Evolutionary conservation across 2,329 filamentous ascomycete genomes (phyloP).

Genomic region (Aaosphaeria arxii): DNA sequence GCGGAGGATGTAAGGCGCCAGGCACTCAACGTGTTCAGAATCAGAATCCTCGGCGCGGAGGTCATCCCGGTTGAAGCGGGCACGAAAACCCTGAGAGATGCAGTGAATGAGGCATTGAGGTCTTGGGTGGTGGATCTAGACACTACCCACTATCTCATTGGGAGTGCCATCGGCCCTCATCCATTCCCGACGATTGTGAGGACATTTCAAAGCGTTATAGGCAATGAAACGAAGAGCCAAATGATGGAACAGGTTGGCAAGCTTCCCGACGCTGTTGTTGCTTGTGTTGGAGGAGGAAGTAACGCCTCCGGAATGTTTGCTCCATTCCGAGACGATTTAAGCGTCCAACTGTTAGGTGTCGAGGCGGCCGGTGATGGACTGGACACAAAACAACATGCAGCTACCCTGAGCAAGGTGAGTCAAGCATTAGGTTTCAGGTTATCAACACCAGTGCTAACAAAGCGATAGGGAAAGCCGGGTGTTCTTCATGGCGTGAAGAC

Average conservation of each 20-base stretch:
- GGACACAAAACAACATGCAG: slow-evolving; percentile 80
- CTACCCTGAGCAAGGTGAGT: slow-evolving; percentile 80
- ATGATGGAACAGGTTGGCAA: slow-evolving; percentile 82
- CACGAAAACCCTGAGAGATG: slow-evolving; percentile 59
- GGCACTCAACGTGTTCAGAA: slow-evolving; percentile 96
- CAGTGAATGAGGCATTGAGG: slow-evolving; percentile 92
- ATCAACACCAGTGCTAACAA: too few relatives aligned
- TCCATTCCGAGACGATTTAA: slow-evolving; percentile 81
- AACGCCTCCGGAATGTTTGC: slow-evolving; percentile 99
- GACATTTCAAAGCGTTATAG: slow-evolving; percentile 96
- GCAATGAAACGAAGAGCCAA: slow-evolving; percentile 88
- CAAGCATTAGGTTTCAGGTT: slow-evolving; percentile 47
- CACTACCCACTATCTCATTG: slow-evolving; percentile 97
- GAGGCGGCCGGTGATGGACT: slow-evolving; percentile 94
- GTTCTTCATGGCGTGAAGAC: slow-evolving; percentile 95
- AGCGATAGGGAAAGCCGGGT: slow-evolving; percentile 69
- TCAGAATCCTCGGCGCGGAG: slow-evolving; percentile 90
- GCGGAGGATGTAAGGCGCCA: slow-evolving; percentile 95
- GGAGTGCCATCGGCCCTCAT: slow-evolving; percentile 96
- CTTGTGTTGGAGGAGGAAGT: slow-evolving; percentile 91
- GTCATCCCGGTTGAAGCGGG: slow-evolving; percentile 93
- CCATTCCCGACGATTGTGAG: slow-evolving; percentile 97
- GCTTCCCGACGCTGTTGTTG: slow-evolving; percentile 92
- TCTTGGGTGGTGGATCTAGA: slow-evolving; percentile 91
- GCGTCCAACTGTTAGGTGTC: slow-evolving; percentile 86